phyloP scores from a whole-genome alignment of 2,329 filamentous ascomycete species.

The Plectosphaerella cucumerina region DNA sequence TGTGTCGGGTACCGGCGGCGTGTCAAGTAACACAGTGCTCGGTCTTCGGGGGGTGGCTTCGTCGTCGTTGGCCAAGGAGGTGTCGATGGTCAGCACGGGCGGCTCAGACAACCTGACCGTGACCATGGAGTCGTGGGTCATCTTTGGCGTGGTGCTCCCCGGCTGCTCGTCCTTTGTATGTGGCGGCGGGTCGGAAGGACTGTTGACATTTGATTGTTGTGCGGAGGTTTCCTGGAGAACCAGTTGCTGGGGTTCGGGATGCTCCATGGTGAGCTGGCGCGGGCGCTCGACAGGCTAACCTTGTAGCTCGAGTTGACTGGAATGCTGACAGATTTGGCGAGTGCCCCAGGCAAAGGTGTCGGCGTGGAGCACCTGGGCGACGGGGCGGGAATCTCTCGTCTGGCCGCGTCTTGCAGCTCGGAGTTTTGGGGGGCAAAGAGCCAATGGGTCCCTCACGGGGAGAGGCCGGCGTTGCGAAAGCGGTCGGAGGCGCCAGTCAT shows the following conservation, averaged over 20 bases:
- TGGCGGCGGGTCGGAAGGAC: background rate
- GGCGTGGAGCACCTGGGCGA: background rate
- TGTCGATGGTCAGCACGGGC: slow-evolving; percentile 47
- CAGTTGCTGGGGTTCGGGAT: background rate
- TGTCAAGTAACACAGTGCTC: slow-evolving; percentile 13
- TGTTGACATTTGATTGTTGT: background rate
- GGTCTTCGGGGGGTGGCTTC: slow-evolving; percentile 3
- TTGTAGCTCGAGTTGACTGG: background rate
- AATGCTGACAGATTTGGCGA: background rate
- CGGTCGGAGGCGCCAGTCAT: background rate
- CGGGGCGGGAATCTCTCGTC: background rate
- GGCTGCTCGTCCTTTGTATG: background rate
- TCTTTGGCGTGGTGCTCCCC: slow-evolving; percentile 11
- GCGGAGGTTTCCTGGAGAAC: background rate
- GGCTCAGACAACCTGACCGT: slow-evolving; percentile 70
- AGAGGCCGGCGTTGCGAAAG: background rate
- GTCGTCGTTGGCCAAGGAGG: slow-evolving; percentile 25
- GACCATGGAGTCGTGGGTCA: slow-evolving; percentile 66
- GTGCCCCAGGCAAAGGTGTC: background rate
- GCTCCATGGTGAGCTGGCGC: background rate
- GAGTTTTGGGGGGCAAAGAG: too few relatives aligned
- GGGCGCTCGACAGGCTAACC: background rate
- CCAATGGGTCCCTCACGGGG: background rate
- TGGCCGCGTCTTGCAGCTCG: background rate
- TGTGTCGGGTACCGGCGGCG: slow-evolving; percentile 3